phyloP scores from a whole-genome alignment of 352 stramenopile species.

The Plasmopara viticola region DNA sequence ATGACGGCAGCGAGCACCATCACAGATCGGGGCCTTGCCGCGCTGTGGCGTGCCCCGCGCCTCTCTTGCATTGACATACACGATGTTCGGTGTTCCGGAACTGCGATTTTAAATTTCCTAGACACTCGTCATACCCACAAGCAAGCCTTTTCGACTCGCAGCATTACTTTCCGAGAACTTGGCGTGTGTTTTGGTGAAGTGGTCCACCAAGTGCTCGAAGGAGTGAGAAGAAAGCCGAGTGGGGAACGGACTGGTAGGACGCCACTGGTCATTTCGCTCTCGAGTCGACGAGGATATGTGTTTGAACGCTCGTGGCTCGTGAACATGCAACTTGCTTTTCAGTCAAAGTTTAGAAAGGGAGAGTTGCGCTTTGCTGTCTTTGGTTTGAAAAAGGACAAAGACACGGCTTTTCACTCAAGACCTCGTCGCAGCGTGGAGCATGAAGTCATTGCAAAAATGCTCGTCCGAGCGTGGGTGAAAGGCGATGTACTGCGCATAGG shows the following conservation, averaged over 20 bases:
- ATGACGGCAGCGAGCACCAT: slow-evolving; percentile 25
- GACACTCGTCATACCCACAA: background rate
- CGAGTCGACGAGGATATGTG: slow-evolving; percentile 33
- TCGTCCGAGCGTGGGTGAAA: slow-evolving; percentile 24
- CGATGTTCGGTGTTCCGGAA: slow-evolving; percentile 27
- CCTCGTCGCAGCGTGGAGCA: slow-evolving; percentile 19
- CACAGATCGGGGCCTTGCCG: slow-evolving; percentile 27
- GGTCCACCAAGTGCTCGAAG: slow-evolving; percentile 23
- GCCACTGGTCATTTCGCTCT: slow-evolving; percentile 26
- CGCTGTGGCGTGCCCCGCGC: slow-evolving; percentile 15
- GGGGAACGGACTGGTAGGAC: background rate
- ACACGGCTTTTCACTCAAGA: slow-evolving; percentile 13
- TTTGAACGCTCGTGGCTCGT: slow-evolving; percentile 31
- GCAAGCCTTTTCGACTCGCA: slow-evolving; percentile 1
- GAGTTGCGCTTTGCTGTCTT: slow-evolving; percentile 34
- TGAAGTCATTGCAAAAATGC: slow-evolving; percentile 21
- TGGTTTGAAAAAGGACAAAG: slow-evolving; percentile 29
- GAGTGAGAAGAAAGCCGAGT: slow-evolving; percentile 7
- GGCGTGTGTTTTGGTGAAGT: slow-evolving; percentile 38
- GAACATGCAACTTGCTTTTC: slow-evolving; percentile 18
- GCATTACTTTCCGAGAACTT: slow-evolving; percentile 28
- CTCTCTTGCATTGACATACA: slow-evolving; percentile 32
- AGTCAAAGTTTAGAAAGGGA: slow-evolving; percentile 6
- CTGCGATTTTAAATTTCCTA: slow-evolving; percentile 23
- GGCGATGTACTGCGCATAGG: slow-evolving; percentile 33